Evolutionary conservation across 805 yeast genomes (phyloP).

Genomic region (Pichia occidentalis): DNA sequence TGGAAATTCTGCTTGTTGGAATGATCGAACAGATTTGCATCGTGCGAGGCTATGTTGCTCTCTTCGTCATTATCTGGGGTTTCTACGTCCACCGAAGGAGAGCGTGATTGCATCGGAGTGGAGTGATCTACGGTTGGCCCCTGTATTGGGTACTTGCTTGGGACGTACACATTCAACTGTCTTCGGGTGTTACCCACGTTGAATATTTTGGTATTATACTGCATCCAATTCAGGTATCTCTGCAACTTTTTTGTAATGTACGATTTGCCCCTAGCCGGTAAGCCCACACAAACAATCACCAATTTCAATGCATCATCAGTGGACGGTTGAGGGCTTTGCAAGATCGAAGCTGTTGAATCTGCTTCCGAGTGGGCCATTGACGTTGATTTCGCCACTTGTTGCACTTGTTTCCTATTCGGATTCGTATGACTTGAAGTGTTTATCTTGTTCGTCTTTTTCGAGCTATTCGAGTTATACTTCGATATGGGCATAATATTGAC

Average conservation of each 20-base stretch:
- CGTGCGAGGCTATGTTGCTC: constrained; percentile 21
- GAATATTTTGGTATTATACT: constrained; percentile 57
- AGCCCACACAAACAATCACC: constrained; percentile 65
- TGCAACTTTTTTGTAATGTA: constrained; percentile 61
- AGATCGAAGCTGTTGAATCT: not conserved
- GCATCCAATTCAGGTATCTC: constrained; percentile 52
- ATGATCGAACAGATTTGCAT: constrained; percentile 38
- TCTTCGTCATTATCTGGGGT: too few species aligned
- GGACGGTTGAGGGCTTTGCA: constrained; percentile 1
- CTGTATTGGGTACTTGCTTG: constrained; percentile 31
- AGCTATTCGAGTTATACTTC: too few species aligned
- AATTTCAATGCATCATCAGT: constrained; percentile 35
- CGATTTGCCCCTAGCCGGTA: constrained; percentile 75
- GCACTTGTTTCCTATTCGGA: not conserved
- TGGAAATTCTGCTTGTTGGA: constrained; percentile 36
- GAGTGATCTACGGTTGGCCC: constrained; percentile 27
- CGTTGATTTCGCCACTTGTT: not conserved
- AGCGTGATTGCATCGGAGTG: constrained; percentile 4
- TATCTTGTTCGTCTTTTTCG: too few species aligned
- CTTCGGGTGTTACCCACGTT: constrained; percentile 73
- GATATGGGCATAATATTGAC: too few species aligned
- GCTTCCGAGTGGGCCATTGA: not conserved
- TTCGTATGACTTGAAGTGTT: too few species aligned
- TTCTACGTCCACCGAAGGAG: not conserved
- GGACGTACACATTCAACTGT: constrained; percentile 38